Conservation (phyloP, 139 green algal species). For the Coelastrella sp. region DNA sequence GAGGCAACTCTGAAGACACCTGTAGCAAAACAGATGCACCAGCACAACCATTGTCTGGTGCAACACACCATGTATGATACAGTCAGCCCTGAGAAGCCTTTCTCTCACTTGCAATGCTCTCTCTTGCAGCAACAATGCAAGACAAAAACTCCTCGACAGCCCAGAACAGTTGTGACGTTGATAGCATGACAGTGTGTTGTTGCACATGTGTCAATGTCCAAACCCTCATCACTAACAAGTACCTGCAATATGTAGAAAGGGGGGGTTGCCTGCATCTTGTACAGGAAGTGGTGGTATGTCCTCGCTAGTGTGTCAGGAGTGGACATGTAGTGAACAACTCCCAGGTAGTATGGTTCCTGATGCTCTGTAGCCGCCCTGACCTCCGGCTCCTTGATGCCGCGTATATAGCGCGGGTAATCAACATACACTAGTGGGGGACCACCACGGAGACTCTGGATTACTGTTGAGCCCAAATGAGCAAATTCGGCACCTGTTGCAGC, state of each 20-base stretch:
- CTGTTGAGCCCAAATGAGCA: too few species aligned
- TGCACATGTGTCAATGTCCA: not conserved
- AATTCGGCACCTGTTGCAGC: too few species aligned
- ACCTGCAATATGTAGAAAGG: conserved; percentile 34
- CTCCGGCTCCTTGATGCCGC: not conserved
- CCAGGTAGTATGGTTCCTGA: conserved; percentile 15
- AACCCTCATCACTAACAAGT: not conserved
- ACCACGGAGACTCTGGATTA: too few species aligned
- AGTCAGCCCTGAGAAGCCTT: not conserved
- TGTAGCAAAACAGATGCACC: not conserved
- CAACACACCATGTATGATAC: not conserved
- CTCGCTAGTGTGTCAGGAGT: not conserved
- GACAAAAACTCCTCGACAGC: not conserved
- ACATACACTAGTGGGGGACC: conserved; percentile 15
- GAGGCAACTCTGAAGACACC: not conserved
- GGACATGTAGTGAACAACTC: conserved; percentile 38
- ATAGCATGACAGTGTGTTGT: too few species aligned
- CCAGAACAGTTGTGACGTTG: too few species aligned
- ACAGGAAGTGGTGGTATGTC: conserved; percentile 30
- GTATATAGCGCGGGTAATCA: not conserved
- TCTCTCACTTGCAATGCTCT: not conserved
- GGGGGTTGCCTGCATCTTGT: conserved; percentile 5
- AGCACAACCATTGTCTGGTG: not conserved
- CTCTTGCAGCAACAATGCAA: not conserved
- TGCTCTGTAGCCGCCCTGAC: conserved; percentile 3